Base-by-base conservation (phyloP, 75 land plant genomes). In the Chamaecyparis obtusa region DNA sequence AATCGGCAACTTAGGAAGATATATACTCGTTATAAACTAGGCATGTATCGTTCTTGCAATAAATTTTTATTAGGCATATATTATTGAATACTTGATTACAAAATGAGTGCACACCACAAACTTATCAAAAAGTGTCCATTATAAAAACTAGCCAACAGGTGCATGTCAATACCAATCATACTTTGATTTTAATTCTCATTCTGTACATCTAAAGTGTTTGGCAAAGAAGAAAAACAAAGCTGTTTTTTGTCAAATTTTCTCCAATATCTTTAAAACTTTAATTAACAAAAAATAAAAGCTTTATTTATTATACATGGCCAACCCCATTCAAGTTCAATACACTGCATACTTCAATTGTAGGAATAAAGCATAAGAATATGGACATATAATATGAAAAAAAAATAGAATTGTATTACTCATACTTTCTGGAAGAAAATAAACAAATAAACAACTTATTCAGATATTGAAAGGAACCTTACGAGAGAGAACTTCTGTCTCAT, bases 401-500 rank as follows among this genome's bases (percentile, higher is more conserved):
- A 35, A 55, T 46, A 84, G 36, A 2, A n/a, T 0, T 41, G 41
- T 2, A 83, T 88, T 21, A 14, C 16, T 5, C 41, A 27, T 33
- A 49, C 16, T 74, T 74, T 74, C 37, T 74, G 2, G 36, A 33
- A 74, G 16, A 11, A 10, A 33, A 32, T 74, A 30, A 74, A 3
- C 10, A 10, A 74, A 33, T 10, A 74, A 74, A 30, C 36, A 74
- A 74, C 36, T 33, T 16, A 14, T 32, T 74, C 36, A 11, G 35
- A 33, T 44, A 21, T 43, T n/a, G 41, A 84, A n/a, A 75, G 69
- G 77, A 9, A 36, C 90, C 98, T 92, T 84, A 97, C 97, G 99
- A 84, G 99, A 83, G 90, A 98, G 96, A 86, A 92, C 94, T 85
- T 98, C 99, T 27, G 99, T 98, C 64, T 98, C 99, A 51, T 96